Conservation (phyloP, 768 basidiomycete species). For the Lactifluus volemus region DNA sequence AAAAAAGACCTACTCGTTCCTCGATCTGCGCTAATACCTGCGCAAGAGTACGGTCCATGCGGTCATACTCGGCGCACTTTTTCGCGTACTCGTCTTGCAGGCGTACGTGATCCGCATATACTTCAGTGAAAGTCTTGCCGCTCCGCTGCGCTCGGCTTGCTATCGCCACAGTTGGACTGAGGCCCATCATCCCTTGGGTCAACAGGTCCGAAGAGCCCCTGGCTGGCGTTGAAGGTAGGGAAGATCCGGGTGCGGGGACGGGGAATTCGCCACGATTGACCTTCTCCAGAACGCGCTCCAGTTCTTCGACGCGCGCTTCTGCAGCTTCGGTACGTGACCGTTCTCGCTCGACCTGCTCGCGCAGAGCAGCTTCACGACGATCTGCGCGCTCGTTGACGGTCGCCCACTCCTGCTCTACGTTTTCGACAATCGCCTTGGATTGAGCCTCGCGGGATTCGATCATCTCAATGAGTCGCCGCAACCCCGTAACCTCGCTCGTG, state of each 20-base stretch:
- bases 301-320: conserved; percentile 61
- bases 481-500: conserved; percentile 61
- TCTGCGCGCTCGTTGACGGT: conserved; percentile 61
- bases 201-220: conserved; percentile 34
- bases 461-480: conserved; percentile 69
- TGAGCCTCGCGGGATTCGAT: conserved; percentile 87
- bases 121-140: conserved; percentile 88
- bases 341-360: conserved; percentile 68
- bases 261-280: conserved; percentile 70
- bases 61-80: conserved; percentile 74
- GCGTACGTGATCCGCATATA: conserved; percentile 84
- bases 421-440: conserved; percentile 72
- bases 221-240: conserved; percentile 40
- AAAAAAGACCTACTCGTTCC: conserved; percentile 55
- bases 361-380: conserved; percentile 53
- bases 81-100: conserved; percentile 74
- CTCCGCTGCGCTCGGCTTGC: conserved; percentile 71
- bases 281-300: conserved; percentile 63
- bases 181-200: conserved; percentile 50
- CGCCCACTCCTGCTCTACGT: conserved; percentile 78
- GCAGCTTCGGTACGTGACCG: conserved; percentile 55
- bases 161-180: conserved; percentile 85
- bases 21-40: conserved; percentile 84
- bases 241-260: conserved; percentile 36
- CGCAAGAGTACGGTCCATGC: conserved; percentile 74